Evolutionary conservation across 768 basidiomycete species (phyloP).

Genomic region (Cystobasidium ongulense): DNA sequence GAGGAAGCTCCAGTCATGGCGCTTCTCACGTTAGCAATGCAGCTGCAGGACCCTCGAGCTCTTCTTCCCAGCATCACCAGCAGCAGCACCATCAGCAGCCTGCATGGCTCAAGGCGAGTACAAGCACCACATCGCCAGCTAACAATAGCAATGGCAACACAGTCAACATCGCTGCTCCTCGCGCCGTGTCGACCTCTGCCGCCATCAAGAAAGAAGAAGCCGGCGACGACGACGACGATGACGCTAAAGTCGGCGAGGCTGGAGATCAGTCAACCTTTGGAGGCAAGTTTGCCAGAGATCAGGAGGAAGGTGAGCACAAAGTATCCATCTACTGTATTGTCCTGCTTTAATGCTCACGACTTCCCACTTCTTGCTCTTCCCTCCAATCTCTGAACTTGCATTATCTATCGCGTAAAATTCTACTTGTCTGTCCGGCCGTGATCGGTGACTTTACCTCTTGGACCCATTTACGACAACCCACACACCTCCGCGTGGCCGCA

Average conservation of each 20-base stretch:
- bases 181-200: not conserved
- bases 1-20: not conserved
- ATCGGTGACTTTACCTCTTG: too few relatives aligned
- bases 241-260: not conserved
- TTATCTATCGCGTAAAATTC: too few relatives aligned
- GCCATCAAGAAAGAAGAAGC: not conserved
- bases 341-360: not conserved
- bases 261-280: not conserved
- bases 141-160: not conserved
- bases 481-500: too few relatives aligned
- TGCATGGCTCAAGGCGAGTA: not conserved
- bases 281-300: not conserved
- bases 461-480: too few relatives aligned
- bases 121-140: not conserved
- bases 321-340: not conserved
- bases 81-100: not conserved
- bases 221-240: not conserved
- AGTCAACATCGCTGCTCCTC: not conserved
- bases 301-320: not conserved
- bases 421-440: too few relatives aligned
- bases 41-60: not conserved
- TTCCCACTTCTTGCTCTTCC: not conserved
- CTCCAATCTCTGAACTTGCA: too few relatives aligned
- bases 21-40: not conserved
- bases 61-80: not conserved